These are phyloP conservation scores for Anthoceros angustus DNA, from an alignment of 225 moss, liverwort and hornwort genomes.

Conservation along the genomic window DNA sequence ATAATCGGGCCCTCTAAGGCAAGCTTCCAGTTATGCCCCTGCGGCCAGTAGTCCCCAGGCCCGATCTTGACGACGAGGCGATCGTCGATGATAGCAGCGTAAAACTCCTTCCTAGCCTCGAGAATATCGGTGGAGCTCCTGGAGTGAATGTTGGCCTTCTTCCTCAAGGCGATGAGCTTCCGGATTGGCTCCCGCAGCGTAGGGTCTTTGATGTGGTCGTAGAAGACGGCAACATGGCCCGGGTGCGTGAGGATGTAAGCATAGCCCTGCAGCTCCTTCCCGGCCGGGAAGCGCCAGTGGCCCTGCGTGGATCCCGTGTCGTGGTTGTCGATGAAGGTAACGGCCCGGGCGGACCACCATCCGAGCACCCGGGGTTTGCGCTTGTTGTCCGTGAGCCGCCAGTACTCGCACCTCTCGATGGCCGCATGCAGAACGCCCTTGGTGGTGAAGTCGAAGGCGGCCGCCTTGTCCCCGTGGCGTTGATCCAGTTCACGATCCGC, in stretches of 20 bases:
- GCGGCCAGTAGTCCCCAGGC: too few species aligned
- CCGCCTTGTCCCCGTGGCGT: slow-evolving; percentile 32
- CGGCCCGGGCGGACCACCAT: slow-evolving; percentile 57
- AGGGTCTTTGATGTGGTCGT: slow-evolving; percentile 7
- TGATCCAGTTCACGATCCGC: slow-evolving; percentile 57
- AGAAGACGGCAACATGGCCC: slow-evolving; percentile 15
- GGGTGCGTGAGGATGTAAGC: slow-evolving; percentile 87
- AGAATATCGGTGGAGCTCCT: background rate
- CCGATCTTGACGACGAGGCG: background rate
- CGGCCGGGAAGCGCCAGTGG: slow-evolving; percentile 79
- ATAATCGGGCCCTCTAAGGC: too few species aligned
- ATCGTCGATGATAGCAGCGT: background rate
- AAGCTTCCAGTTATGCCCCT: too few species aligned
- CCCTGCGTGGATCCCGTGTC: slow-evolving; percentile 80
- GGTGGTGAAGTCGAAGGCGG: slow-evolving; percentile 87
- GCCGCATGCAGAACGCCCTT: slow-evolving; percentile 88
- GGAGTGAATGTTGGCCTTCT: slow-evolving; percentile 44
- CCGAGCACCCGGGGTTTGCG: slow-evolving; percentile 63
- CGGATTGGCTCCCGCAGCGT: slow-evolving; percentile 17
- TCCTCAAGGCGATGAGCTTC: slow-evolving; percentile 29
- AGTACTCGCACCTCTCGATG: slow-evolving; percentile 33
- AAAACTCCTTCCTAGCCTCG: background rate
- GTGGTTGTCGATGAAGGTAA: slow-evolving; percentile 85
- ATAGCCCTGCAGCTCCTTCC: slow-evolving; percentile 78
- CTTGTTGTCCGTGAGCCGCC: slow-evolving; percentile 41